These are phyloP conservation scores for Fennellomyces sp. DNA, from an alignment of 371 early-diverging fungal genomes.

Conservation along the genomic window DNA sequence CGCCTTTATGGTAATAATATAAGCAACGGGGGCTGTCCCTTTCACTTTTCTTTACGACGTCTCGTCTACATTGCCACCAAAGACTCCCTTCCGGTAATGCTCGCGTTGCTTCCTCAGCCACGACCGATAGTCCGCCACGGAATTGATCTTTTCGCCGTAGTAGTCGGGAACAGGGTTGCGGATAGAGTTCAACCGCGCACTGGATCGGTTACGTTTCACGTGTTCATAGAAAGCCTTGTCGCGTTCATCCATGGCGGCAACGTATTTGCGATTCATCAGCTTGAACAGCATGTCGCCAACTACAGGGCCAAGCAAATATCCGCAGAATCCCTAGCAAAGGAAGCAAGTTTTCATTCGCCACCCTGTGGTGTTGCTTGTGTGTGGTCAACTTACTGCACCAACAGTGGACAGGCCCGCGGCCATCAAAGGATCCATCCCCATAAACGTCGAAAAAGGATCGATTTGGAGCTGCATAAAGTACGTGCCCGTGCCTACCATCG, in stretches of 20 bases:
- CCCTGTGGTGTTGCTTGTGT: background rate
- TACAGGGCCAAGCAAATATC: slow-evolving; percentile 73
- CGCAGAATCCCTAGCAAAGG: slow-evolving; percentile 54
- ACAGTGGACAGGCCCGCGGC: slow-evolving; percentile 68
- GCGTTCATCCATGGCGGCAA: slow-evolving; percentile 63
- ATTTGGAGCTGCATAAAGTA: slow-evolving; percentile 78
- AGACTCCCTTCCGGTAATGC: slow-evolving; percentile 75
- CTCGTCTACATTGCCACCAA: slow-evolving; percentile 50
- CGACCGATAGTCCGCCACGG: slow-evolving; percentile 78
- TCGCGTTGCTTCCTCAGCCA: slow-evolving; percentile 93
- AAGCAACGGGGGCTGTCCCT: background rate
- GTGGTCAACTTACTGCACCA: slow-evolving; percentile 40
- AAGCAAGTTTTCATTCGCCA: background rate
- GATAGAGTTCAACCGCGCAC: slow-evolving; percentile 73
- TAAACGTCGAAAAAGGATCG: slow-evolving; percentile 75
- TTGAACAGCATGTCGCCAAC: slow-evolving; percentile 69
- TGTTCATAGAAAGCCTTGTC: slow-evolving; percentile 85
- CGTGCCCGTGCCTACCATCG: slow-evolving; percentile 63
- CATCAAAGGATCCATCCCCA: slow-evolving; percentile 80
- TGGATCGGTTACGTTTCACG: slow-evolving; percentile 78
- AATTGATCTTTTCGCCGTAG: slow-evolving; percentile 91
- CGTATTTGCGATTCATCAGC: slow-evolving; percentile 55
- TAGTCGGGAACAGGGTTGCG: slow-evolving; percentile 90
- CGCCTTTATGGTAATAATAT: background rate
- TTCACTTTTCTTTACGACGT: background rate